Base-by-base conservation (phyloP, 2,329 filamentous ascomycete species). In the Microsporum ferrugineum region DNA sequence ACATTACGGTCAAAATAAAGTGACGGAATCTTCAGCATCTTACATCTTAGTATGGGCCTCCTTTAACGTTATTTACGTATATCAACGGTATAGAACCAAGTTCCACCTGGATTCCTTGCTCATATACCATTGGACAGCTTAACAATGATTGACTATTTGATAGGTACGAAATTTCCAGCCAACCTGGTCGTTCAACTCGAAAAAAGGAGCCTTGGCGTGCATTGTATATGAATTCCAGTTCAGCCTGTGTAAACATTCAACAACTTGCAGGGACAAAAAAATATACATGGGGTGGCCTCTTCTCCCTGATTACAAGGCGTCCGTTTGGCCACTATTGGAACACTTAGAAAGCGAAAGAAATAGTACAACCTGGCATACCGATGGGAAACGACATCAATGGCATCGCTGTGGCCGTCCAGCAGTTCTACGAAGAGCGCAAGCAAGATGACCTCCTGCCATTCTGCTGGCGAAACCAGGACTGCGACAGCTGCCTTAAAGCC, bases 381-480 rank as follows among this genome's bases (percentile, higher is more conserved):
- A 55, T 34, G 51, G 14, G 17, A 34, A 55, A 8, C 51, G 33
- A 55, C 14, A 36, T 36, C 51, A 23, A n/a, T 36, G 14, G 51
- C 29, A 36, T 31, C 5, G 51, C 51, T 8, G 10, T n/a, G 31
- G 51, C 51, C 33, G 8, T 55, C 33, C 33, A 66, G 57, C 47
- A 69, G 59, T 41, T 69, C 65, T 2, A 64, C 59, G 34, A 69
- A 61, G 29, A 71, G 61, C 53, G n/a, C 33, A 34, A 23, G 14
- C 31, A 12, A 29, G 56, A 59, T 7, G 59, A 61, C 14, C 63
- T 73, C 45, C 70, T 74, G 43, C 62, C 68, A 56, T 43, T 69
- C 38, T 75, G 73, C 63, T 75, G 73, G 73, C 65, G 70, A 3
- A 65, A 70, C 39, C 73, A 75, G 60, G 71, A 71, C 0, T 75